Conservation (phyloP, 306 rosid species). For the Malus domestica region ASM211411v1 NC_041794.1:14685501-14686000, state of each 20-base stretch:
- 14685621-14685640: constrained; percentile 1
- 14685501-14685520: constrained; percentile 74
- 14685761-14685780: background rate
- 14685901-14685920: background rate
- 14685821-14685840: background rate
- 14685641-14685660: constrained; percentile 6
- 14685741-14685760: background rate
- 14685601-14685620: constrained; percentile 1
- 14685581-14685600: constrained; percentile 6
- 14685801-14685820: background rate
- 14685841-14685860: background rate
- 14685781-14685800: background rate
- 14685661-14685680: background rate
- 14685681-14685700: constrained; percentile 14
- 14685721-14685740: background rate
- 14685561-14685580: constrained; percentile 10
- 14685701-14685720: constrained; percentile 23
- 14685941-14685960: background rate
- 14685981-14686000: background rate
- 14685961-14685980: background rate
- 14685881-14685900: background rate
- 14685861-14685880: background rate
- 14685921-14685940: background rate
- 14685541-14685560: constrained; percentile 17
- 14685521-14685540: constrained; percentile 54